Evolutionary conservation across 352 stramenopile species (phyloP).

Genomic region (Plasmopara muralis): DNA sequence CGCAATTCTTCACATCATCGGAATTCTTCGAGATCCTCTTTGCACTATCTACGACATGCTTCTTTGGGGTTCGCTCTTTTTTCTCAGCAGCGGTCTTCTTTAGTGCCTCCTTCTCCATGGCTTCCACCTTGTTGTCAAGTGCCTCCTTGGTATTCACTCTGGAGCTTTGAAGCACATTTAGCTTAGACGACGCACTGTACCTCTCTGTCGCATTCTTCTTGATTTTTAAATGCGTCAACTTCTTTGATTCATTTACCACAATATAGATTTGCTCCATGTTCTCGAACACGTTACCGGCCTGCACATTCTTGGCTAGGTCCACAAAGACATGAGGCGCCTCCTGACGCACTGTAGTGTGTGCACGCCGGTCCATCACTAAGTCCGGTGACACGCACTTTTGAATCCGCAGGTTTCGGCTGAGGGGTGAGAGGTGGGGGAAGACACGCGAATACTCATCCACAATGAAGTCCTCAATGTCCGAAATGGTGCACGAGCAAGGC

Average conservation of each 20-base stretch:
- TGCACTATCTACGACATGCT: conserved; percentile 3
- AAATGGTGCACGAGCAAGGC: conserved; percentile 35
- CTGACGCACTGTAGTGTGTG: conserved; percentile 18
- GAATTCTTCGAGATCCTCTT: conserved; percentile 5
- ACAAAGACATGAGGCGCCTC: conserved; percentile 51
- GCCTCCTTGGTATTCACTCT: conserved; percentile 10
- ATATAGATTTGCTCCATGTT: conserved; percentile 82
- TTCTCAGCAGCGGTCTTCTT: conserved; percentile 14
- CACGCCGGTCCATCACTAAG: conserved; percentile 44
- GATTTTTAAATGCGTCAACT: conserved; percentile 4
- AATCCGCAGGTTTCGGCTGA: conserved; percentile 50
- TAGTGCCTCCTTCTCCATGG: conserved; percentile 7
- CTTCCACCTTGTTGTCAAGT: conserved; percentile 10
- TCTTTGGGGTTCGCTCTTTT: conserved; percentile 12
- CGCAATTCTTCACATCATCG: conserved; percentile 6
- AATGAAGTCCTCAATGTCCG: conserved; percentile 56
- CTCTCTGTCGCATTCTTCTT: conserved; percentile 8
- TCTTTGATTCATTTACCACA: conserved; percentile 27
- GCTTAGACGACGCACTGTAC: background rate
- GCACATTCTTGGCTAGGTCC: conserved; percentile 72
- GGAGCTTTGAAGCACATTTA: conserved; percentile 4
- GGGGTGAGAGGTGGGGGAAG: conserved; percentile 41
- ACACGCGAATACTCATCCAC: conserved; percentile 54
- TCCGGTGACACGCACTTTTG: conserved; percentile 62
- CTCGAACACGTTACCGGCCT: conserved; percentile 64